phyloP scores from a whole-genome alignment of 2,329 filamentous ascomycete species.

The Sodiomyces alkalinus region DNA sequence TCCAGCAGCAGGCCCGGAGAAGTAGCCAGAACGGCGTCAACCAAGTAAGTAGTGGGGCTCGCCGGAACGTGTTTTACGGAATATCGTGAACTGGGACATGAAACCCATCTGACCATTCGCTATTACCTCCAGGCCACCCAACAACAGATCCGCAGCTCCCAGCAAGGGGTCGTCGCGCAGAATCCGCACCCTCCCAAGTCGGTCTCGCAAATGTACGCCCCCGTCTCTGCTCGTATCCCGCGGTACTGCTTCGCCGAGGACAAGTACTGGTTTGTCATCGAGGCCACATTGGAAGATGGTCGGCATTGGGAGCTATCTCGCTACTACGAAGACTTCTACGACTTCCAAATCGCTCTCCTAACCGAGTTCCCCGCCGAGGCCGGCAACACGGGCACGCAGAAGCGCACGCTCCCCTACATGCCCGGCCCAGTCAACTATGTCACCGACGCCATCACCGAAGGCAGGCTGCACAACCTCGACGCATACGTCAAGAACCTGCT shows the following conservation, averaged over 20 bases:
- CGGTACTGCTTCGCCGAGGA: conserved; percentile 93
- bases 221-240: conserved; percentile 71
- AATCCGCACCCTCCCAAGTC: conserved; percentile 23
- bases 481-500: conserved; percentile 91
- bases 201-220: conserved; percentile 49
- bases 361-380: conserved; percentile 87
- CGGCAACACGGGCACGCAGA: conserved; percentile 65
- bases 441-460: conserved; percentile 93
- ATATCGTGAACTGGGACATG: not conserved
- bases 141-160: conserved; percentile 11
- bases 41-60: conserved; percentile 25
- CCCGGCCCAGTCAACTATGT: conserved; percentile 94
- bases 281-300: conserved; percentile 79
- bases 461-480: conserved; percentile 80
- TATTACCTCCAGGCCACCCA: conserved; percentile 16
- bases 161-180: conserved; percentile 21
- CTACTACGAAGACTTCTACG: conserved; percentile 98
- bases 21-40: conserved; percentile 30
- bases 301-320: conserved; percentile 84
- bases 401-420: conserved; percentile 88
- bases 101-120: conserved; percentile 11
- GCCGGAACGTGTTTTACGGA: not conserved
- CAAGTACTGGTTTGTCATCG: conserved; percentile 98
- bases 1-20: conserved; percentile 39
- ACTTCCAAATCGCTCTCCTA: conserved; percentile 90